These are phyloP conservation scores for Penicillium griseofulvum DNA, from an alignment of 2,329 filamentous ascomycete species.

Conservation along the genomic window DNA sequence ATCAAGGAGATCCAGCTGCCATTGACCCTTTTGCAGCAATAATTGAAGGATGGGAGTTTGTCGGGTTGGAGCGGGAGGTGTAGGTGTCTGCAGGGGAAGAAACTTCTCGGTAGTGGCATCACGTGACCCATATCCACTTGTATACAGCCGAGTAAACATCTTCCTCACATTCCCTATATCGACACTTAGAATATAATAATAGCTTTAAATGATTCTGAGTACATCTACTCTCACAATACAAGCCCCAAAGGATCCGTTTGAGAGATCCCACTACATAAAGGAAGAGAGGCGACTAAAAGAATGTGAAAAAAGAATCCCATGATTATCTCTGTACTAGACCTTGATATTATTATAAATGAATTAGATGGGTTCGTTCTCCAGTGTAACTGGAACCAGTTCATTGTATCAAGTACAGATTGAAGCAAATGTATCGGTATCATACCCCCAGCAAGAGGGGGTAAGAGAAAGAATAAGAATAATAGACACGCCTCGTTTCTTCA, in stretches of 20 bases:
- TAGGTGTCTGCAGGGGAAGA: conserved; percentile 27
- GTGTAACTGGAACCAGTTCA: conserved; percentile 6
- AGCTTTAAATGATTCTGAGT: neutral
- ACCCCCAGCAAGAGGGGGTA: conserved; percentile 15
- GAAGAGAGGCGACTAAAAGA: neutral
- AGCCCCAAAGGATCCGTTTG: too few species aligned
- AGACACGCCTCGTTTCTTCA: conserved; percentile 11
- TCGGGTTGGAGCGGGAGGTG: conserved; percentile 8
- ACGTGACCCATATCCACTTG: conserved; percentile 18
- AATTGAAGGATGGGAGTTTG: conserved; percentile 19
- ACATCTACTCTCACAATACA: too few species aligned
- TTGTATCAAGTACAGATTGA: conserved; percentile 20
- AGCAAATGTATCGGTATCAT: conserved; percentile 23
- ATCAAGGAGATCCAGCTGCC: conserved; percentile 11
- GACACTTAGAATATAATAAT: neutral
- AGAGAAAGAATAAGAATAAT: conserved; percentile 12
- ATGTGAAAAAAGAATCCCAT: neutral
- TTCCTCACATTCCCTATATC: neutral
- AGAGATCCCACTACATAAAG: neutral
- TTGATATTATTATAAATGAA: neutral
- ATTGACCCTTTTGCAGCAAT: conserved; percentile 9
- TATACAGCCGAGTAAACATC: conserved; percentile 2
- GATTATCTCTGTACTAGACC: neutral
- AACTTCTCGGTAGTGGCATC: conserved; percentile 31
- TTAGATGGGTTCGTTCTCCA: neutral